Percentiles rank a stretch among this genome's conserved stretches.
These are phyloP conservation scores for Fraxinus baroniana DNA, from an alignment of 305 asterid genomes.

Conservation along the genomic window DNA sequence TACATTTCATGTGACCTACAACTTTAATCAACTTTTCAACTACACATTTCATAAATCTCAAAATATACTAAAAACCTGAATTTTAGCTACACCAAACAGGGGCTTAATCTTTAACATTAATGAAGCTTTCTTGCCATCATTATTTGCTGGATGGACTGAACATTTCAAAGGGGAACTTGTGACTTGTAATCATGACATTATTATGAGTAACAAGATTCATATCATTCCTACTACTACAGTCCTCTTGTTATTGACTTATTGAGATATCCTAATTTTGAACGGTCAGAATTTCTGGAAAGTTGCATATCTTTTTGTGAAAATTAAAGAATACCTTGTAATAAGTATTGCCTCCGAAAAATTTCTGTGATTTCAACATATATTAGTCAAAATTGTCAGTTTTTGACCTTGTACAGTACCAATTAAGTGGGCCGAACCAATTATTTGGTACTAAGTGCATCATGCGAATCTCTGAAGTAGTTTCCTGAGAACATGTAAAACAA, in stretches of 20 bases:
- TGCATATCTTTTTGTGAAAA: neutral
- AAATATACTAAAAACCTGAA: too few species aligned
- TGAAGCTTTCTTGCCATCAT: slow-evolving; percentile 1
- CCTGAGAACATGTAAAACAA: slow-evolving; percentile 2
- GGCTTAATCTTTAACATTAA: neutral
- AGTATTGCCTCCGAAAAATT: neutral
- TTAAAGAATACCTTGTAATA: neutral
- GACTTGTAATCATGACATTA: neutral
- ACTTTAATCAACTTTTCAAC: neutral
- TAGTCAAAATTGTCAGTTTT: neutral
- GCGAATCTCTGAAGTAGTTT: neutral
- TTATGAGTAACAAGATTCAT: neutral
- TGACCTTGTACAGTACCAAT: neutral
- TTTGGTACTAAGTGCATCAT: neutral
- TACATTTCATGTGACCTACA: neutral
- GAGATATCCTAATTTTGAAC: neutral
- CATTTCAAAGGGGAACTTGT: neutral
- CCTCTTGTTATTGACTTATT: slow-evolving; percentile 1
- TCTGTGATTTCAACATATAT: neutral
- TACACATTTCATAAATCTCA: too few species aligned
- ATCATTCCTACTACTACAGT: neutral
- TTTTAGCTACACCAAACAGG: neutral
- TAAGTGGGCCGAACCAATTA: neutral
- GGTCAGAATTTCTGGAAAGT: neutral
- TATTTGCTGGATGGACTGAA: neutral